phyloP scores from a whole-genome alignment of 768 basidiomycete genomes.

The Agrocybe praecox region DNA sequence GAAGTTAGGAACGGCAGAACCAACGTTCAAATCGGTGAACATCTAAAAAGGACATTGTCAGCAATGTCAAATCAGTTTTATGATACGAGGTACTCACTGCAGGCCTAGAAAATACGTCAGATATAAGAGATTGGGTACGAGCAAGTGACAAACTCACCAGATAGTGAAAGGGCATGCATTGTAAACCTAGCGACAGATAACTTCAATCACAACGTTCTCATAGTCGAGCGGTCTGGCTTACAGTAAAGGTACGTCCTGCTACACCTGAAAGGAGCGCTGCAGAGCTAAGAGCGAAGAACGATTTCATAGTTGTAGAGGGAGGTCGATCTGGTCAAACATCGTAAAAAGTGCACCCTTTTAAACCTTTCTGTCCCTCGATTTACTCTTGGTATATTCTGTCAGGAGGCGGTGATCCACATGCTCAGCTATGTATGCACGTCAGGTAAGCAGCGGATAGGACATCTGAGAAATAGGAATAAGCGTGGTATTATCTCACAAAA shows the following conservation, averaged over 20 bases:
- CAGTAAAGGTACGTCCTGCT: conserved; percentile 60
- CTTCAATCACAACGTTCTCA: neutral
- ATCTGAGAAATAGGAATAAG: neutral
- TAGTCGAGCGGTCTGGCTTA: conserved; percentile 19
- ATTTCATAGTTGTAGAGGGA: conserved; percentile 28
- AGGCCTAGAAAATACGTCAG: conserved; percentile 30
- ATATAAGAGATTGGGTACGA: neutral
- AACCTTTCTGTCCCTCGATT: neutral
- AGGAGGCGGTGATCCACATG: neutral
- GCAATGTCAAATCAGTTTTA: neutral
- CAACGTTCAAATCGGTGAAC: conserved; percentile 62
- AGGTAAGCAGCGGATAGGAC: neutral
- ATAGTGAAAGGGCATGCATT: conserved; percentile 72
- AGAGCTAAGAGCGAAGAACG: conserved; percentile 20
- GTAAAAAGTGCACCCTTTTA: neutral
- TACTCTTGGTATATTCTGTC: neutral
- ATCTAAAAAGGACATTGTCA: conserved; percentile 37
- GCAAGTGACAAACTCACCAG: conserved; percentile 44
- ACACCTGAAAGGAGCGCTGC: conserved; percentile 32
- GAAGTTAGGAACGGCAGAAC: conserved; percentile 42
- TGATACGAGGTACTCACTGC: conserved; percentile 26
- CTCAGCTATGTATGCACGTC: neutral
- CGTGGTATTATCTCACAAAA: neutral
- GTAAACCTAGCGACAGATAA: conserved; percentile 34
- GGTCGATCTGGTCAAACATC: neutral